Evolutionary conservation across 1,139 yeast genomes (phyloP), one percentile per base, ranked within the genome.

Genomic region (Hyphopichia pseudoburtonii): DNA sequence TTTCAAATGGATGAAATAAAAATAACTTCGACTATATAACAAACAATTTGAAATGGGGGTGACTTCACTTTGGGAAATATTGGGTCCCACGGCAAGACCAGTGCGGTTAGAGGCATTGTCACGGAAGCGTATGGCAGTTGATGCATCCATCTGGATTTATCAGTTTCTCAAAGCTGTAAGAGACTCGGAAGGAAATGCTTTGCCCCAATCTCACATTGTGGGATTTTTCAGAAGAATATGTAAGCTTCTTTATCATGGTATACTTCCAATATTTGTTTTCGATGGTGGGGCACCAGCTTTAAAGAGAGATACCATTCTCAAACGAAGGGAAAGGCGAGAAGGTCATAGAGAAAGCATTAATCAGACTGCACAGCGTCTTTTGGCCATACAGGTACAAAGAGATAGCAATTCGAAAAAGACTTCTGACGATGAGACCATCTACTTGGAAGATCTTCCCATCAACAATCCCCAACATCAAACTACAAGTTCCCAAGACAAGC

Each of bases 141-240:
- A 94, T 68, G 99, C 98, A 0, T 90, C 97, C 2, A 94, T 94
- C 47, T 94, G 99, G 99, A 86, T 94, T 38, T 94, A 94, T 57
- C 99, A 94, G 59, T 94, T 94, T 54, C 67, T 94, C 46, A 92
- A 90, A 56, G 98, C 98, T 1, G 95, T 92, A 17, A 73, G 98
- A 49, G 96, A 89, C 54, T 66, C 78, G 31, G 86, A 86, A 30
- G 98, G 97, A 14, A 79, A 86, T 44, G 78, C 87, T 1, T 60
- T 92, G 43, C 76, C 76, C 28, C 86, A 81, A 45, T 84, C 97
- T 0, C 98, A 94, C 58, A 79, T 92, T 16, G 85, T 90, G 19
- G 99, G 99, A 9, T 94, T 94, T 56, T 92, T 92, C 59, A 68
- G 97, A 46, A 73, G 99, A 40, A 89, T 94, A 11, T 90, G 98